Base-by-base conservation (phyloP, 441 rosid genomes). In the Populus hybrid region DNA sequence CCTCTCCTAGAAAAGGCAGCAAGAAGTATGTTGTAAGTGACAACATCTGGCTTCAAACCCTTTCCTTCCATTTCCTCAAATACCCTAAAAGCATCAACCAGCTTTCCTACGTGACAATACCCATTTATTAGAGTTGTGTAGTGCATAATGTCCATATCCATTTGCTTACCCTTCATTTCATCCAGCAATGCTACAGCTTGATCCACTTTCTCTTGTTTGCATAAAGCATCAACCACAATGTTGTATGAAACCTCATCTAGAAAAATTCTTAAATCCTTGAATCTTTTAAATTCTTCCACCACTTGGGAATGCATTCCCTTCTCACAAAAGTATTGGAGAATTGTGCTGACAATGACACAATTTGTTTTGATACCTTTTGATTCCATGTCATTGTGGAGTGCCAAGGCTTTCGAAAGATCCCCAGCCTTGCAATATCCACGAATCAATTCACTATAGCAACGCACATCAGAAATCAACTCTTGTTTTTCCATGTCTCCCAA, bases 101-200 rank as follows among this genome's bases (percentile, higher is more conserved):
- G n/a, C 71, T 87, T 78, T 32, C 88, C 92, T 76, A 81, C 83
- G 53, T 80, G 82, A 73, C 87, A 95, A 75, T 83, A 91, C 40
- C 98, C 98, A 80, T 50, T 72, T 24, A 95, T 84, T 75, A 95
- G 70, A 78, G 94, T 93, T 36, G 91, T 92, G 78, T 90, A 91
- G 88, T 90, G 87, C 76, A 87, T 59, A 40, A 85, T 63, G 85
- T 95, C 96, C 40, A 84, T 86, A 77, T 46, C 82, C 79, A 92
- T 79, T 34, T 81, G 68, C 83, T 84, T 89, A 40, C 61, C 53
- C 82, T 69, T 87, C 98, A 95, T 93, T 79, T 93, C 92, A 78
- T 77, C 63, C 18, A 93, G 76, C 80, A 91, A 76, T 76, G 69
- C 63, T 16, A 67, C 12, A 69, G 90, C 96, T 74, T 87, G 92